Conservation (phyloP, 2,329 filamentous ascomycete genomes). For the Hypoxylon sp. region DNA sequence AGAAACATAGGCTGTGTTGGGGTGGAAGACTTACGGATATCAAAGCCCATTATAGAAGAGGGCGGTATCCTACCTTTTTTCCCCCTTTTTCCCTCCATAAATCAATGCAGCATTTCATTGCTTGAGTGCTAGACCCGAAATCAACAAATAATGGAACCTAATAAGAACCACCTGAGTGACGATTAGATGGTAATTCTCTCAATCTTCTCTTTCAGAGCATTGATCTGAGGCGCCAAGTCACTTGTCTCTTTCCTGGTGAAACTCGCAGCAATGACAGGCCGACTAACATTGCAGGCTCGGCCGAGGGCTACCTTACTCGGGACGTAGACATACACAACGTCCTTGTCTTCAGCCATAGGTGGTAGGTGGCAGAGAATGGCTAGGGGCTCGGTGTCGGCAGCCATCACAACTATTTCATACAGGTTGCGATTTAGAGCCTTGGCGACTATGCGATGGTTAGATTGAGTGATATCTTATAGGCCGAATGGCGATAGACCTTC, state of each 20-base stretch:
- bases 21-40: not conserved
- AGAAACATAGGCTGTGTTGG: not conserved
- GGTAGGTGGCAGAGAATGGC: not conserved
- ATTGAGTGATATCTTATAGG: not conserved
- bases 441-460: not conserved
- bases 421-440: conserved; percentile 1
- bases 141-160: not conserved
- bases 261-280: not conserved
- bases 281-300: not conserved
- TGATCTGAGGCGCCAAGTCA: not conserved
- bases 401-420: conserved; percentile 1
- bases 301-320: not conserved
- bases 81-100: too few species aligned
- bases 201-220: not conserved
- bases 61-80: not conserved
- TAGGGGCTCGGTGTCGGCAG: not conserved
- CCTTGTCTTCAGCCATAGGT: not conserved
- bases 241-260: not conserved
- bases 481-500: not conserved
- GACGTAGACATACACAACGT: not conserved
- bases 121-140: not conserved
- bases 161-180: not conserved
- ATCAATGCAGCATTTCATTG: not conserved
- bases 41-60: not conserved
- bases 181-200: not conserved